phyloP scores from a whole-genome alignment of 2,329 filamentous ascomycete genomes.

The Talaromyces verruculosus region DNA sequence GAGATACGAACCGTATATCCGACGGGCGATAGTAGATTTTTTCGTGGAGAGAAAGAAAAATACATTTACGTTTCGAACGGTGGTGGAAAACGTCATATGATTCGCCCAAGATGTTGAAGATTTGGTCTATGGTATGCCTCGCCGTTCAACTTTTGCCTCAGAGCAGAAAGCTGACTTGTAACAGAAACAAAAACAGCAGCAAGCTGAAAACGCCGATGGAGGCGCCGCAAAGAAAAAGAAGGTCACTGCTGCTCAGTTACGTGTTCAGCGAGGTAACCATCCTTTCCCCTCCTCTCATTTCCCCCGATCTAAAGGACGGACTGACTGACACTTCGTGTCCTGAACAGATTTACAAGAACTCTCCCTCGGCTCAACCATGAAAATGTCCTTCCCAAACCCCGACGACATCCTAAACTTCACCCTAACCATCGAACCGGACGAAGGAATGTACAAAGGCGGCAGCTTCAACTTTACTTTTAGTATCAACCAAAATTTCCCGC shows the following conservation, averaged over 20 bases:
- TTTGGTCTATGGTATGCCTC: constrained; percentile 10
- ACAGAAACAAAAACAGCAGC: constrained; percentile 79
- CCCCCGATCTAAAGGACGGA: background rate
- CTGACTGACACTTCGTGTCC: background rate
- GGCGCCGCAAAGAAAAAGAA: constrained; percentile 93
- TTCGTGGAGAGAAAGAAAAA: background rate
- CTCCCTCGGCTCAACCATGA: constrained; percentile 56
- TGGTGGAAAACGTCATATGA: background rate
- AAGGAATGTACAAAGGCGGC: constrained; percentile 80
- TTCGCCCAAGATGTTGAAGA: constrained; percentile 6
- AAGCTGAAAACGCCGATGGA: constrained; percentile 89
- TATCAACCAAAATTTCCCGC: constrained; percentile 93
- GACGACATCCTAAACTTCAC: constrained; percentile 60
- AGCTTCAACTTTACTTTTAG: constrained; percentile 86
- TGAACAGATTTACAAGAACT: constrained; percentile 47
- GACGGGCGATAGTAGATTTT: background rate
- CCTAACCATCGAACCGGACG: constrained; percentile 51
- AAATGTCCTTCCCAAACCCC: constrained; percentile 56
- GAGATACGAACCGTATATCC: background rate
- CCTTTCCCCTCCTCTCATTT: constrained; percentile 2
- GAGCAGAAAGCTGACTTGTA: background rate
- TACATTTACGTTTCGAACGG: background rate
- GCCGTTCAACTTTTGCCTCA: background rate
- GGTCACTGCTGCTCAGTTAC: constrained; percentile 91
- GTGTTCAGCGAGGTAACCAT: constrained; percentile 86